These are phyloP conservation scores for Lithohypha guttulata DNA, from an alignment of 2,329 filamentous ascomycete species.

Conservation along the genomic window DNA sequence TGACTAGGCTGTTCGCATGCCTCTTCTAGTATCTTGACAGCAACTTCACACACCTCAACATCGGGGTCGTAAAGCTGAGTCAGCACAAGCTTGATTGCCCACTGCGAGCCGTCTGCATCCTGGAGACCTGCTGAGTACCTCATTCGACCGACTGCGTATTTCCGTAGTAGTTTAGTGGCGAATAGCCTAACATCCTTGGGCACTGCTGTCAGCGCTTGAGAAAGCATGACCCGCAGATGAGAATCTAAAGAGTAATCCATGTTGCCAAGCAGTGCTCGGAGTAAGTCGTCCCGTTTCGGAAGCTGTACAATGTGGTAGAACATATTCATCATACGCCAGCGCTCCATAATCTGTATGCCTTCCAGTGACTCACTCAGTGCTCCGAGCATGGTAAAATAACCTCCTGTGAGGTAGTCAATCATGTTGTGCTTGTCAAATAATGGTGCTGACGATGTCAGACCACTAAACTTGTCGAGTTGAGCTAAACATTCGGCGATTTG, in stretches of 20 bases:
- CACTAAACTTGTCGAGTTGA: slow-evolving; percentile 78
- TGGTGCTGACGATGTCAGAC: slow-evolving; percentile 59
- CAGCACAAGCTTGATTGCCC: slow-evolving; percentile 95
- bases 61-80: slow-evolving; percentile 96
- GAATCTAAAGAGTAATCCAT: slow-evolving; percentile 86
- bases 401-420: slow-evolving; percentile 74
- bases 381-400: slow-evolving; percentile 89
- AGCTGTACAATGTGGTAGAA: slow-evolving; percentile 97
- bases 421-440: slow-evolving; percentile 82
- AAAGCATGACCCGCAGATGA: slow-evolving; percentile 82
- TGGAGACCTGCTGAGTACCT: slow-evolving; percentile 27
- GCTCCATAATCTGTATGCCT: slow-evolving; percentile 79
- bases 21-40: slow-evolving; percentile 94
- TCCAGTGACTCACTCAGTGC: slow-evolving; percentile 71
- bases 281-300: slow-evolving; percentile 79
- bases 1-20: slow-evolving; percentile 87
- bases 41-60: slow-evolving; percentile 89
- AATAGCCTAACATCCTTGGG: slow-evolving; percentile 86
- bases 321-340: slow-evolving; percentile 99
- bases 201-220: slow-evolving; percentile 83
- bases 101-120: slow-evolving; percentile 62
- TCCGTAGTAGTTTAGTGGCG: slow-evolving; percentile 73
- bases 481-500: slow-evolving; percentile 94
- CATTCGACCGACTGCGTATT: slow-evolving; percentile 61
- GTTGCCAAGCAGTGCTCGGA: slow-evolving; percentile 76